Conservation (phyloP, 2,329 filamentous ascomycete species). For the Pseudocercospora ulei region DNA sequence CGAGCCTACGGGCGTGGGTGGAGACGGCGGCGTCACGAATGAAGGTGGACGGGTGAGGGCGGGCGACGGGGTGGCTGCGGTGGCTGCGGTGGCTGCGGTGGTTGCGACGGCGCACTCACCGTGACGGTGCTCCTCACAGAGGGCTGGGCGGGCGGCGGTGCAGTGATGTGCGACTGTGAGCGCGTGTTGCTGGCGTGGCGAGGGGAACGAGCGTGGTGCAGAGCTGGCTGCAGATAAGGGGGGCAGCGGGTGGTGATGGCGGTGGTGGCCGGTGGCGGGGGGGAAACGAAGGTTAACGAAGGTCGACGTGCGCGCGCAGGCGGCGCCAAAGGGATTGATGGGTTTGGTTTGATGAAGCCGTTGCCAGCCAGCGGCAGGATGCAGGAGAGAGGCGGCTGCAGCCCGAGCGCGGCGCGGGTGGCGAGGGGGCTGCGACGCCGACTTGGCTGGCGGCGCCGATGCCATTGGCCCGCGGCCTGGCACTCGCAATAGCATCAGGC, state of each 20-base stretch:
- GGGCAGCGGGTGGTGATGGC: slow-evolving; percentile 6
- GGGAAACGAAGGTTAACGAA: neutral
- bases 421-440: too few relatives aligned
- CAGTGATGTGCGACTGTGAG: slow-evolving; percentile 18
- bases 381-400: too few relatives aligned
- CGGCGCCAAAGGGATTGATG: neutral
- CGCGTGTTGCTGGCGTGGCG: slow-evolving; percentile 11
- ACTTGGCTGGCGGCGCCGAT: too few relatives aligned
- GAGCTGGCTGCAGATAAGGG: slow-evolving; percentile 18
- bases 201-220: slow-evolving; percentile 18
- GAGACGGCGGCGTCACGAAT: slow-evolving; percentile 10
- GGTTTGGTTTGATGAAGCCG: neutral
- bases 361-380: slow-evolving; percentile 1
- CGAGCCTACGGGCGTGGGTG: slow-evolving; percentile 12
- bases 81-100: slow-evolving; percentile 4
- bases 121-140: slow-evolving; percentile 14
- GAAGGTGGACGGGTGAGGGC: neutral
- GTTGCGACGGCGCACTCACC: slow-evolving; percentile 5
- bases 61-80: slow-evolving; percentile 3
- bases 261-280: neutral
- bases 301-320: too few relatives aligned
- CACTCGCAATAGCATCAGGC: too few relatives aligned
- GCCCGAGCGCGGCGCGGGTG: too few relatives aligned
- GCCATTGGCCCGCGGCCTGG: too few relatives aligned
- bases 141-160: slow-evolving; percentile 6